A percentile compares a stretch with the other conserved stretches of the same genome.
Evolutionary conservation across 1,284 basidiomycete genomes (phyloP).

Genomic region (Stereum hirsutum): DNA sequence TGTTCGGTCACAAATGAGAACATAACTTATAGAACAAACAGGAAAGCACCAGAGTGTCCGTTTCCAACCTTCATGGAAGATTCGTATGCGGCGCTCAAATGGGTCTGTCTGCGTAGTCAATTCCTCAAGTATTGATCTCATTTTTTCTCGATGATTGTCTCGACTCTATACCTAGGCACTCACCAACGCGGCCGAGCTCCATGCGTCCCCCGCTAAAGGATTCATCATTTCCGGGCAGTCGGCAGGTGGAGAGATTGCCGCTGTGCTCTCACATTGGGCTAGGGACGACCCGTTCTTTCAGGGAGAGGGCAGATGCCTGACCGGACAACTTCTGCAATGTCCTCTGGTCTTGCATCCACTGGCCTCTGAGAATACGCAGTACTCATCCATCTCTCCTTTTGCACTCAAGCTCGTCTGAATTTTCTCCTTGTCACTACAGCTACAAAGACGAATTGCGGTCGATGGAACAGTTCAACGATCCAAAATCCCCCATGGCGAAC

Average conservation of each 20-base stretch:
- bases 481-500: neutral
- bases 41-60: slow-evolving; percentile 2
- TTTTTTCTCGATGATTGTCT: neutral
- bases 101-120: too few species aligned
- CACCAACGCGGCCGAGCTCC: slow-evolving; percentile 2
- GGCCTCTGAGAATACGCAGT: slow-evolving; percentile 7
- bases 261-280: slow-evolving; percentile 8
- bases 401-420: neutral
- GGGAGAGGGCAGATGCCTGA: slow-evolving; percentile 1
- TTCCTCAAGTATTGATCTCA: neutral
- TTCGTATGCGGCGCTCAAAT: slow-evolving; percentile 2
- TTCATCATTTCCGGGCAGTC: slow-evolving; percentile 11
- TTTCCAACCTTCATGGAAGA: slow-evolving; percentile 1
- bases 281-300: slow-evolving; percentile 9
- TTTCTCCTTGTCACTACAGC: slow-evolving; percentile 4
- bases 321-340: slow-evolving; percentile 9
- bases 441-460: slow-evolving; percentile 15
- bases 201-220: slow-evolving; percentile 6
- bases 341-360: slow-evolving; percentile 8
- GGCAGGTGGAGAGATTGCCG: slow-evolving; percentile 12
- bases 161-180: neutral
- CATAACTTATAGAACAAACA: too few species aligned
- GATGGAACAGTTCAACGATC: slow-evolving; percentile 14
- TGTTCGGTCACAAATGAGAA: too few species aligned
- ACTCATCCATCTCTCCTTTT: neutral